Evolutionary conservation across 2,329 filamentous ascomycete genomes (phyloP).

Genomic region (Xylaria sp.): DNA sequence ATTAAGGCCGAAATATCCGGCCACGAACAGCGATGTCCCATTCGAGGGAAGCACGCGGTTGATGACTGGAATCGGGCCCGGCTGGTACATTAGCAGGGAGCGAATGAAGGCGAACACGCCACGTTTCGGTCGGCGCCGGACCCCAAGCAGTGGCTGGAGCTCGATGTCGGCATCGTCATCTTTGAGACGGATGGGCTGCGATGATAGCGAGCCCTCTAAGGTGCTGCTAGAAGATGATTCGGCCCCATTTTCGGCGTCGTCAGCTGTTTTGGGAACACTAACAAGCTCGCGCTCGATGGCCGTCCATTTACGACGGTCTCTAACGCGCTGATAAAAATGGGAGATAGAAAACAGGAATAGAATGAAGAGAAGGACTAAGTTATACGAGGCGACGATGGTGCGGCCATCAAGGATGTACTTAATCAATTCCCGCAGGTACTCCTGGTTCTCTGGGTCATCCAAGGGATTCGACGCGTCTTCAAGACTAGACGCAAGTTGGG

Average conservation of each 20-base stretch:
- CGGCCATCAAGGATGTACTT: slow-evolving; percentile 51
- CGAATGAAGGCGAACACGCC: slow-evolving; percentile 20
- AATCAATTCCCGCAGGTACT: slow-evolving; percentile 52
- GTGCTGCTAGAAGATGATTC: slow-evolving; percentile 53
- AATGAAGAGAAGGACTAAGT: slow-evolving; percentile 49
- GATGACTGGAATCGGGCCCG: slow-evolving; percentile 65
- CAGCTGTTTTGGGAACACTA: slow-evolving; percentile 17
- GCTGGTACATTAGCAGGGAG: slow-evolving; percentile 65
- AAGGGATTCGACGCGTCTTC: slow-evolving; percentile 25
- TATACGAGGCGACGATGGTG: slow-evolving; percentile 51
- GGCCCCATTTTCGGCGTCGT: slow-evolving; percentile 32
- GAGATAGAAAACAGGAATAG: slow-evolving; percentile 47
- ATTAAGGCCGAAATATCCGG: slow-evolving; percentile 64
- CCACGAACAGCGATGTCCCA: slow-evolving; percentile 62
- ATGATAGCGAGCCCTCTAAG: slow-evolving; percentile 45
- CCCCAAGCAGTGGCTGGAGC: slow-evolving; percentile 50
- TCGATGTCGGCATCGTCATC: slow-evolving; percentile 50
- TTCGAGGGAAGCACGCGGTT: slow-evolving; percentile 69
- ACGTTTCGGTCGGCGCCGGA: slow-evolving; percentile 4
- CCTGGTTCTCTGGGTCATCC: slow-evolving; percentile 50
- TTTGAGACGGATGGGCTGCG: slow-evolving; percentile 40
- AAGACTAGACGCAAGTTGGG: slow-evolving; percentile 30
- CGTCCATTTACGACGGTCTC: slow-evolving; percentile 44
- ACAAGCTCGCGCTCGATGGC: slow-evolving; percentile 37
- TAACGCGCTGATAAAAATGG: slow-evolving; percentile 43